Evolutionary conservation across 129 eudicot genomes (phyloP).

Genomic region (Calendula officinalis): DNA sequence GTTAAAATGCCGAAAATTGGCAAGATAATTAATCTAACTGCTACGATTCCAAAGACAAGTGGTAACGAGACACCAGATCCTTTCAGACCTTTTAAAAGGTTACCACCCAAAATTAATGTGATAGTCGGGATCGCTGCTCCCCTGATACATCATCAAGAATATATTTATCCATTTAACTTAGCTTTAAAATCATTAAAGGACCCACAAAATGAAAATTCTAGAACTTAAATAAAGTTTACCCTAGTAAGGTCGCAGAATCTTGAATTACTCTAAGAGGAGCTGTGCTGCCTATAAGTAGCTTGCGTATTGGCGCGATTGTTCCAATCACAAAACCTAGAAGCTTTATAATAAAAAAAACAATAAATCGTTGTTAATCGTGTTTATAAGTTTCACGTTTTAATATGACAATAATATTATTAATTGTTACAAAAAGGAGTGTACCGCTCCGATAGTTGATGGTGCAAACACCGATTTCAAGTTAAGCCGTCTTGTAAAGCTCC

Average conservation of each 20-base stretch:
- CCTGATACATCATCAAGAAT: slow-evolving; percentile 20
- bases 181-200: no score
- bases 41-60: slow-evolving; percentile 39
- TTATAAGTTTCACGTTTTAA: not conserved
- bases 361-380: no score
- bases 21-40: slow-evolving; percentile 40
- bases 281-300: slow-evolving; percentile 42
- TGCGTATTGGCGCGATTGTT: slow-evolving; percentile 35
- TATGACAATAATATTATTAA: not conserved
- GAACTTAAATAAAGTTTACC: slow-evolving; percentile 38
- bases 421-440: slow-evolving; percentile 18
- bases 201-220: no score
- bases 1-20: slow-evolving; percentile 48
- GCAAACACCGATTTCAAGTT: slow-evolving; percentile 63
- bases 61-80: slow-evolving; percentile 40
- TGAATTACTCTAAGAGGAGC: slow-evolving; percentile 53
- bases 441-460: slow-evolving; percentile 80
- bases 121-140: slow-evolving; percentile 49
- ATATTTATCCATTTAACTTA: no score
- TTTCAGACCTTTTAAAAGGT: slow-evolving; percentile 51
- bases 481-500: slow-evolving; percentile 25
- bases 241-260: slow-evolving; percentile 40
- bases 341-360: slow-evolving; percentile 25
- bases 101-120: slow-evolving; percentile 50
- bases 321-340: slow-evolving; percentile 50